Base-by-base conservation (phyloP, 352 stramenopile species). In the Globisporangium acanthophoron region DNA sequence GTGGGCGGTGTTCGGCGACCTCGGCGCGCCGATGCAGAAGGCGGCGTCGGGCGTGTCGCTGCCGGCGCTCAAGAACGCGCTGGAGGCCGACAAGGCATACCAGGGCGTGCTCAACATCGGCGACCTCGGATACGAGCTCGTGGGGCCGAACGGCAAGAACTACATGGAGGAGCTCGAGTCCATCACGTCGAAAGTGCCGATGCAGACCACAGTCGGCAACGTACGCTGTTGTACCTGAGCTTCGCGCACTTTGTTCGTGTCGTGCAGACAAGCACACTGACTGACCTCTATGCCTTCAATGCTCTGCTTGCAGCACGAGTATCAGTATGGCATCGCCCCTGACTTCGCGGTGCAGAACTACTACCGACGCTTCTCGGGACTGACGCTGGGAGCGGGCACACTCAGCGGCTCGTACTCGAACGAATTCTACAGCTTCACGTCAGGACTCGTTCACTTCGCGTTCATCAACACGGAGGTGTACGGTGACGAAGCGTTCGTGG, bases 401-500 rank as follows among this genome's bases (percentile, higher is more conserved):
- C 65, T 62, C 15, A 89, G 80, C 41, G 78, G 82, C 16, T 90
- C 82, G 44, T 54, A 65, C 11, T 90, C 78, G 24, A 88, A 84
- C 54, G 74, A 88, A 37, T 92, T 90, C 47, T 92, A 82, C 66
- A 88, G 78, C 61, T 92, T 89, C 27, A 70, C 69, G n/a, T 72
- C 76, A 1, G 78, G 79, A 0, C 61, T 74, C 15, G 62, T 90
- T 13, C 82, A 92, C 50, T 92, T 92, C 54, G 79, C 78, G 11
- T 77, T 92, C 51, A 76, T 92, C 64, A 87, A 90, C 66, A 88
- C 82, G 1, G 82, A 92, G 58, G 59, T 90, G 5, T 92, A 92
- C 57, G 79, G 82, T 4, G 71, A 89, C 48, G 79, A 90, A 39
- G 66, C 78, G 3, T 92, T 71, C 48, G 65, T 74, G 27, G 56